phyloP scores from a whole-genome alignment of 768 basidiomycete species.

The Suillus decipiens region DNA sequence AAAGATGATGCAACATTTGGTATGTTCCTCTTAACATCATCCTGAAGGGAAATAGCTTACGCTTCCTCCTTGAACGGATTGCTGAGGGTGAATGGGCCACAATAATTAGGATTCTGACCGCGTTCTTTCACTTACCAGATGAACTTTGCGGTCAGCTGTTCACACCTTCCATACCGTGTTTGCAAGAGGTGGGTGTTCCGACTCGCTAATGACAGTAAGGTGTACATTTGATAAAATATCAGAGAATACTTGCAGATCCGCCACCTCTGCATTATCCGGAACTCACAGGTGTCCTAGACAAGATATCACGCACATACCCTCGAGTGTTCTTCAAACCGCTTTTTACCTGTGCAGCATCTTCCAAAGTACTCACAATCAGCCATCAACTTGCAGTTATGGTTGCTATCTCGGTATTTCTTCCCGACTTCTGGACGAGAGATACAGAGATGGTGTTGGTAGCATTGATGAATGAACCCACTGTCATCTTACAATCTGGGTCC shows the following conservation, averaged over 20 bases:
- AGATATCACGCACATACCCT: conserved; percentile 53
- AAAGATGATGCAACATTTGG: conserved; percentile 41
- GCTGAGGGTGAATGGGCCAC: conserved; percentile 43
- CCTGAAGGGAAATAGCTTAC: not conserved
- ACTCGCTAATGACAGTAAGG: not conserved
- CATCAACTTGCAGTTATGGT: conserved; percentile 59
- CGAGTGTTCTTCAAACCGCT: conserved; percentile 72
- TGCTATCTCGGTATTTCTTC: conserved; percentile 52
- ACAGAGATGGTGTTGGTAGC: conserved; percentile 77
- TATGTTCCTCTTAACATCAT: conserved; percentile 27
- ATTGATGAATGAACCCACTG: conserved; percentile 50
- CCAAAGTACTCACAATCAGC: conserved; percentile 58
- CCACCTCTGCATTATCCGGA: conserved; percentile 48
- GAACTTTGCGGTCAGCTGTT: conserved; percentile 46
- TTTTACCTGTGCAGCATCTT: conserved; percentile 66
- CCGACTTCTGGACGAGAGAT: conserved; percentile 67
- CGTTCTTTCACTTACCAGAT: conserved; percentile 49
- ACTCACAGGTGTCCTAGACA: conserved; percentile 53
- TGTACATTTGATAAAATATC: conserved; percentile 7
- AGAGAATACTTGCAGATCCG: conserved; percentile 59
- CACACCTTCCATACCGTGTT: conserved; percentile 41
- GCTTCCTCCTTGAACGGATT: conserved; percentile 31
- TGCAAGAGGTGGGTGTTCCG: conserved; percentile 48
- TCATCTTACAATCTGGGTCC: conserved; percentile 18
- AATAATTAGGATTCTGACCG: conserved; percentile 41